Conservation (phyloP, 345 rosid genomes). For the Aurinia saxatilis region DNA sequence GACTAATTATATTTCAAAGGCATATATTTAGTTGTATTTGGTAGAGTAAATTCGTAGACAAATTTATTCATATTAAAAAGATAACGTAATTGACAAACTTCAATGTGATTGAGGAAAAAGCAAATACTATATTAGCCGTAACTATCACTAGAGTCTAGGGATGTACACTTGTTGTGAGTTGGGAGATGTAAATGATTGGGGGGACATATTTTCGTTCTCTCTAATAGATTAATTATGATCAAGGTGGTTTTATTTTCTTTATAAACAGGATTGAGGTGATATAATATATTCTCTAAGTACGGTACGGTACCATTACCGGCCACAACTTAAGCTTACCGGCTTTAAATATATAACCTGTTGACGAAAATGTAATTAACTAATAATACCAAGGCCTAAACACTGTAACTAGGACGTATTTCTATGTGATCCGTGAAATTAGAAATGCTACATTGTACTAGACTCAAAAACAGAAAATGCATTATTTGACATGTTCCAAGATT, state of each 20-base stretch:
- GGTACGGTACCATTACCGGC: constrained; percentile 15
- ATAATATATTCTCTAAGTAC: constrained; percentile 11
- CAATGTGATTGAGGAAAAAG: neutral
- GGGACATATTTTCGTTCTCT: neutral
- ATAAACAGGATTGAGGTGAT: neutral
- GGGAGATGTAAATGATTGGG: neutral
- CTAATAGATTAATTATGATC: neutral
- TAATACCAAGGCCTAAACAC: neutral
- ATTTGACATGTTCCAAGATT: constrained; percentile 17
- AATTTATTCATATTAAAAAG: neutral
- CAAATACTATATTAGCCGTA: too few relatives aligned
- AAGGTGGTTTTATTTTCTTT: neutral
- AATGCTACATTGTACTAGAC: constrained; percentile 4
- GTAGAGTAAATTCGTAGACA: neutral
- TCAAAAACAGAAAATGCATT: neutral
- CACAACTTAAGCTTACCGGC: constrained; percentile 9
- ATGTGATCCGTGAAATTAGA: constrained; percentile 17
- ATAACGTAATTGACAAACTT: neutral
- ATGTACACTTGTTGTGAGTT: neutral
- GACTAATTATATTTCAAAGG: neutral
- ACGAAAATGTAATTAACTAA: neutral
- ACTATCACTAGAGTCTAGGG: neutral
- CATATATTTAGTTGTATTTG: neutral
- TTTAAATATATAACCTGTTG: neutral
- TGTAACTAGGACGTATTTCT: neutral